Percentiles rank a stretch among this genome's conserved stretches.
These are phyloP conservation scores for Hymenoscyphus salicellus DNA, from an alignment of 2,329 filamentous ascomycete species.

Conservation along the genomic window DNA sequence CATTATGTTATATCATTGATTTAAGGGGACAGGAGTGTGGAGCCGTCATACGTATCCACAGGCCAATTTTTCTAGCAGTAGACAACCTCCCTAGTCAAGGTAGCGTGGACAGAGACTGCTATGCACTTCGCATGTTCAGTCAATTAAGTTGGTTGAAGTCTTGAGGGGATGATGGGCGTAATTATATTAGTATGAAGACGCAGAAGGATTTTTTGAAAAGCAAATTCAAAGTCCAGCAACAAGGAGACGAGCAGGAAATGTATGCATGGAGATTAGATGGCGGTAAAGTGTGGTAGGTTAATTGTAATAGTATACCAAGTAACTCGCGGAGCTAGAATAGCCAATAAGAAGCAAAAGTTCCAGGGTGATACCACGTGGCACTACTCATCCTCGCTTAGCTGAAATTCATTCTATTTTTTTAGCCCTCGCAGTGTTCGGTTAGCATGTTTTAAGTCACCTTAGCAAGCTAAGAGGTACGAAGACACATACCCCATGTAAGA, in stretches of 20 bases:
- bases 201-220: constrained; percentile 3
- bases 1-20: not conserved
- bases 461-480: not conserved
- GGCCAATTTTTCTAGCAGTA: not conserved
- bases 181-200: constrained; percentile 2
- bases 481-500: not conserved
- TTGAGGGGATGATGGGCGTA: not conserved
- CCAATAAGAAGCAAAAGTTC: not conserved
- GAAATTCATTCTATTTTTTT: constrained; percentile 3
- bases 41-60: not conserved
- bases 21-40: not conserved
- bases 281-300: not conserved
- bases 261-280: not conserved
- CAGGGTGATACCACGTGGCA: not conserved
- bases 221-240: not conserved
- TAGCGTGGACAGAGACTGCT: not conserved
- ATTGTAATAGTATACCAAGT: not conserved
- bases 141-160: not conserved
- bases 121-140: not conserved
- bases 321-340: not conserved
- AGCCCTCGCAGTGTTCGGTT: constrained; percentile 1
- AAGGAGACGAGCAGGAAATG: not conserved
- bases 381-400: constrained; percentile 1
- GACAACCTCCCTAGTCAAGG: not conserved
- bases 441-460: not conserved